These are phyloP conservation scores for Sporothrix pseudoabietina DNA, from an alignment of 2,329 filamentous ascomycete genomes.

Conservation along the genomic window DNA sequence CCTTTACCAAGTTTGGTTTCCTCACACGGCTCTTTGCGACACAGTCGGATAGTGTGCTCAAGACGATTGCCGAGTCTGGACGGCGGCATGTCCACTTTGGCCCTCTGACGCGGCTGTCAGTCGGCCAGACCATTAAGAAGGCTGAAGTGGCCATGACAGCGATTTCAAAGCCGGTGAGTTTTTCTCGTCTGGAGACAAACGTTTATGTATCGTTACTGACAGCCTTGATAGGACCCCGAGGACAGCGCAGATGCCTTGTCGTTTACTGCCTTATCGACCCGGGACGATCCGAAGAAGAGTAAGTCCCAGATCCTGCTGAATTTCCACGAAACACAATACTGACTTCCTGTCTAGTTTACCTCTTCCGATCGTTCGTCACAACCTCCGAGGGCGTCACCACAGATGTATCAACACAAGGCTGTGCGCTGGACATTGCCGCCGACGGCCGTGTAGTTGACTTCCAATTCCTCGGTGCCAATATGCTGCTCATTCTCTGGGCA, in stretches of 20 bases:
- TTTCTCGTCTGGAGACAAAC: no score
- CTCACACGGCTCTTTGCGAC: conserved; percentile 60
- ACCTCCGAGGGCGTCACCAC: conserved; percentile 63
- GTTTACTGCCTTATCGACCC: conserved; percentile 40
- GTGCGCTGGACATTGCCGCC: conserved; percentile 47
- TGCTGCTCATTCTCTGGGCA: conserved; percentile 61
- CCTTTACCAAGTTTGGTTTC: conserved; percentile 64
- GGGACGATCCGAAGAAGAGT: conserved; percentile 45
- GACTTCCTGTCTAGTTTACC: conserved; percentile 49
- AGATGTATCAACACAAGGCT: conserved; percentile 44
- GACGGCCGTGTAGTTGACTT: conserved; percentile 58
- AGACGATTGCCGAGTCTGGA: conserved; percentile 69
- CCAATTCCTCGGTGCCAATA: conserved; percentile 66
- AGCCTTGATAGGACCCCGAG: conserved; percentile 36
- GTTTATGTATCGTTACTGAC: background rate
- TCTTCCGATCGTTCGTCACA: conserved; percentile 57
- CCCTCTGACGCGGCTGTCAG: conserved; percentile 51
- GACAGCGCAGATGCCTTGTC: conserved; percentile 42
- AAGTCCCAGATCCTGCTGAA: conserved; percentile 23
- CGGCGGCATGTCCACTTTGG: conserved; percentile 69
- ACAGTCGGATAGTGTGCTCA: conserved; percentile 64
- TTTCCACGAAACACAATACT: background rate
- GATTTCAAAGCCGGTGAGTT: conserved; percentile 40
- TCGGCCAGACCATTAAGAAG: conserved; percentile 51
- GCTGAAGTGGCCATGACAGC: conserved; percentile 62